phyloP scores from a whole-genome alignment of 2,329 filamentous ascomycete species.

The Pseudogymnoascus sp. region DNA sequence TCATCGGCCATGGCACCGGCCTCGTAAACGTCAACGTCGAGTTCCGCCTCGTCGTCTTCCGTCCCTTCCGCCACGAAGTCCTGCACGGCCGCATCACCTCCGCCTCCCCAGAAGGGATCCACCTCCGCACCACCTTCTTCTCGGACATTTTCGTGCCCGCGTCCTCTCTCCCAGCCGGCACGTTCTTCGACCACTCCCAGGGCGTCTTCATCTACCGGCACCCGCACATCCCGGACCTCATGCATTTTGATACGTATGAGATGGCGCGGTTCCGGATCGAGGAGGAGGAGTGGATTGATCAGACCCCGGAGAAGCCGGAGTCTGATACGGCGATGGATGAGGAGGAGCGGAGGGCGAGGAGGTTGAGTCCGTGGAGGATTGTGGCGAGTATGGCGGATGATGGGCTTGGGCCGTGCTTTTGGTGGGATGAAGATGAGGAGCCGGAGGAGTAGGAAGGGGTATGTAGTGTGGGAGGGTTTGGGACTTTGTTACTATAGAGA shows the following conservation, averaged over 20 bases:
- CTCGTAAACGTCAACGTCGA: conserved; percentile 94
- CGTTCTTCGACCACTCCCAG: conserved; percentile 57
- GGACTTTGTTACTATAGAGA: neutral
- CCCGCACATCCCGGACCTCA: conserved; percentile 52
- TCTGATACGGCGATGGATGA: conserved; percentile 4
- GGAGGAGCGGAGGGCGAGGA: conserved; percentile 46
- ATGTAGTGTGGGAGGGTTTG: neutral
- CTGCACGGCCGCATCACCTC: conserved; percentile 76
- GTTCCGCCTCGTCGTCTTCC: conserved; percentile 87
- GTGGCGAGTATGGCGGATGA: conserved; percentile 56
- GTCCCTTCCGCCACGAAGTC: conserved; percentile 92
- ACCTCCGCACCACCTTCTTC: conserved; percentile 83
- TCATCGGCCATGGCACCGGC: conserved; percentile 88
- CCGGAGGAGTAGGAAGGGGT: conserved; percentile 8
- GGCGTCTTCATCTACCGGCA: conserved; percentile 12
- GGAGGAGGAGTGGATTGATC: conserved; percentile 84
- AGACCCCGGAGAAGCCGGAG: conserved; percentile 55
- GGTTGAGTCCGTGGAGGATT: conserved; percentile 63
- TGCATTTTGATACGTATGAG: conserved; percentile 88
- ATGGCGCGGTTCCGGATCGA: conserved; percentile 79
- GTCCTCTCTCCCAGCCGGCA: conserved; percentile 65
- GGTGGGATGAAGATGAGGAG: conserved; percentile 40
- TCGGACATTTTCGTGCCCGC: conserved; percentile 80
- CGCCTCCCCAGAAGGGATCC: conserved; percentile 63
- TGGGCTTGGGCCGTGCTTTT: conserved; percentile 54